Conservation (phyloP, 1,284 basidiomycete species). For the Anthracocystis walkeri region DNA sequence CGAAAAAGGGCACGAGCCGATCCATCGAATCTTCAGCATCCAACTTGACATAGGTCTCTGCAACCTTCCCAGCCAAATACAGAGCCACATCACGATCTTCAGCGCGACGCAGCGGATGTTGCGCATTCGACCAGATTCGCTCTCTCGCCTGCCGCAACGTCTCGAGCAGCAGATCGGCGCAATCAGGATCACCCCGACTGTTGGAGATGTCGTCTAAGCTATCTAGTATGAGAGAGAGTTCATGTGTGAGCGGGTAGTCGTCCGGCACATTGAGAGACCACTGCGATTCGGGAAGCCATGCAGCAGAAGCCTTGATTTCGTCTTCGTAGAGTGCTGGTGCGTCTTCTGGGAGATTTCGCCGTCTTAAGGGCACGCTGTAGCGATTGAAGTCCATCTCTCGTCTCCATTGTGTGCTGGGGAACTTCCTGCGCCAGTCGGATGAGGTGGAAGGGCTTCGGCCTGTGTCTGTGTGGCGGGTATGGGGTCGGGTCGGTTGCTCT, state of each 20-base stretch:
- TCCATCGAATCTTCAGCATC: slow-evolving; percentile 36
- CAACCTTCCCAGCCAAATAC: slow-evolving; percentile 33
- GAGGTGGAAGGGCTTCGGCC: background rate
- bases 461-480: background rate
- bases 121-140: slow-evolving; percentile 24
- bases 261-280: slow-evolving; percentile 22
- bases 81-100: slow-evolving; percentile 25
- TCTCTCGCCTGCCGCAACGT: slow-evolving; percentile 29
- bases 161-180: slow-evolving; percentile 16
- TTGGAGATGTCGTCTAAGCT: slow-evolving; percentile 32
- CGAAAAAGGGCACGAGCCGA: slow-evolving; percentile 32
- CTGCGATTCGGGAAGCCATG: slow-evolving; percentile 29
- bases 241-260: slow-evolving; percentile 29
- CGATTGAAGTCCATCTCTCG: slow-evolving; percentile 45
- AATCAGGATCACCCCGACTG: slow-evolving; percentile 24
- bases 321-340: slow-evolving; percentile 42
- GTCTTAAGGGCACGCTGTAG: slow-evolving; percentile 24
- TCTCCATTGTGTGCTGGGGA: slow-evolving; percentile 31
- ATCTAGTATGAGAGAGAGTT: slow-evolving; percentile 41
- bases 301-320: slow-evolving; percentile 29
- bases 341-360: slow-evolving; percentile 26
- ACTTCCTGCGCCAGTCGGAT: slow-evolving; percentile 31
- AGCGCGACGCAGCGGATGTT: background rate
- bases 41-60: slow-evolving; percentile 34
- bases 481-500: background rate